Conservation (phyloP, 805 yeast species). For the Candida dajiaensis region DNA sequence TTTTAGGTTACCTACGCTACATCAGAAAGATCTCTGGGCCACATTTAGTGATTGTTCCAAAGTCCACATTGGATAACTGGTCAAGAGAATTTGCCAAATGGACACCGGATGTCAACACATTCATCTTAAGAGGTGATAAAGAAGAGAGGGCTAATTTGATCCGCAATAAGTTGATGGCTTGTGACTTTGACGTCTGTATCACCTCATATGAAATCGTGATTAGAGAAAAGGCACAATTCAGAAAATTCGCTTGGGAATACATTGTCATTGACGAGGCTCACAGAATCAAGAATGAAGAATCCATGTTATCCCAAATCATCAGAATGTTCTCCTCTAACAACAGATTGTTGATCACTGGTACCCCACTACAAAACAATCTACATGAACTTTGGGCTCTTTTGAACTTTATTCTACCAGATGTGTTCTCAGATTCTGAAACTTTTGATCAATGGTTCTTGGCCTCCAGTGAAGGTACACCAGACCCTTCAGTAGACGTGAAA, state of each 20-base stretch:
- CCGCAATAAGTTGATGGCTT: constrained; percentile 40
- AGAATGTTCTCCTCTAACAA: constrained; percentile 66
- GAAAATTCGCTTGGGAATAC: constrained; percentile 69
- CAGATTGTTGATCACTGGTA: constrained; percentile 72
- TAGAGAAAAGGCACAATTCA: constrained; percentile 61
- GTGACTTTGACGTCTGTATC: constrained; percentile 64
- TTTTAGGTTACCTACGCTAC: constrained; percentile 62
- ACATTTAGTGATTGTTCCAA: constrained; percentile 70
- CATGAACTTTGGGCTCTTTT: constrained; percentile 80
- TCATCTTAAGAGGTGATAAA: constrained; percentile 71
- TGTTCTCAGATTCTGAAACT: constrained; percentile 64
- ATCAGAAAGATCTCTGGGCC: constrained; percentile 60
- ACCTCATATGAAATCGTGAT: constrained; percentile 71
- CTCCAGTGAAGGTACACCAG: constrained; percentile 24
- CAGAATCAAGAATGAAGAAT: constrained; percentile 64
- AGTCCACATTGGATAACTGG: constrained; percentile 80
- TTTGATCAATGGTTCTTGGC: constrained; percentile 69
- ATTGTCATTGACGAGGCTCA: constrained; percentile 81
- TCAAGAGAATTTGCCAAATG: constrained; percentile 67
- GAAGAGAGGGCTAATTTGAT: constrained; percentile 55
- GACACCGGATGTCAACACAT: constrained; percentile 73
- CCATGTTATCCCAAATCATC: constrained; percentile 62
- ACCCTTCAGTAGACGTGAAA: constrained; percentile 30
- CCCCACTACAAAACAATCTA: constrained; percentile 74
- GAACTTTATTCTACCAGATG: constrained; percentile 73